phyloP scores from a whole-genome alignment of 805 yeast species.

The Candida michaelii region DNA sequence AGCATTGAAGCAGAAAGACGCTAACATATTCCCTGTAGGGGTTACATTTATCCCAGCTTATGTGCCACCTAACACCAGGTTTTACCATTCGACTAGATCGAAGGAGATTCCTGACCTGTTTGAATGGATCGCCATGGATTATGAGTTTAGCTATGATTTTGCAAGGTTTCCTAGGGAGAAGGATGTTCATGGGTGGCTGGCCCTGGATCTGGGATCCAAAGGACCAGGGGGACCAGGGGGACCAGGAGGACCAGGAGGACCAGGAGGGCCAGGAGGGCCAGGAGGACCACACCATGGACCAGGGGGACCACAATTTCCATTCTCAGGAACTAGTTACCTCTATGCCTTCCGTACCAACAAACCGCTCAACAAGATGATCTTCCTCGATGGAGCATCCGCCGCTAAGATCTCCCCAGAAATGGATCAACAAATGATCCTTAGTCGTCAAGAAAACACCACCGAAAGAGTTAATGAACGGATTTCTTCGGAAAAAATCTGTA shows the following conservation, averaged over 20 bases:
- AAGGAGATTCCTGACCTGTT: constrained; percentile 43
- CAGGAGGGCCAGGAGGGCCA: background rate
- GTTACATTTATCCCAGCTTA: constrained; percentile 60
- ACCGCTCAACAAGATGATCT: constrained; percentile 50
- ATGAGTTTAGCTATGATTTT: constrained; percentile 58
- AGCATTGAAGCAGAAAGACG: constrained; percentile 51
- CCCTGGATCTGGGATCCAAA: too few relatives aligned
- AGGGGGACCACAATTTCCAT: background rate
- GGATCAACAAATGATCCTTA: constrained; percentile 45
- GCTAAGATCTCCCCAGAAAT: constrained; percentile 62
- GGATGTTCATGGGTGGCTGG: background rate
- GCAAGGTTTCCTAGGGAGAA: constrained; percentile 19
- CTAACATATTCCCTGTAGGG: constrained; percentile 55
- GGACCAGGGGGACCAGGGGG: constrained; percentile 1
- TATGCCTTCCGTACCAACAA: constrained; percentile 48
- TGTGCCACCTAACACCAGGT: constrained; percentile 56
- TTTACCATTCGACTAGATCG: constrained; percentile 53
- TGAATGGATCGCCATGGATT: constrained; percentile 69
- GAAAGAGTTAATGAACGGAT: constrained; percentile 36
- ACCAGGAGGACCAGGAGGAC: background rate
- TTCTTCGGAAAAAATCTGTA: constrained; percentile 52
- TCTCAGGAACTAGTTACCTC: constrained; percentile 21
- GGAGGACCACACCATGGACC: background rate
- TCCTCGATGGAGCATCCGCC: constrained; percentile 71
- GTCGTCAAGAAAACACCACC: constrained; percentile 21